Conservation (phyloP, 2,329 filamentous ascomycete species). For the Penicillium nordicum region DNA sequence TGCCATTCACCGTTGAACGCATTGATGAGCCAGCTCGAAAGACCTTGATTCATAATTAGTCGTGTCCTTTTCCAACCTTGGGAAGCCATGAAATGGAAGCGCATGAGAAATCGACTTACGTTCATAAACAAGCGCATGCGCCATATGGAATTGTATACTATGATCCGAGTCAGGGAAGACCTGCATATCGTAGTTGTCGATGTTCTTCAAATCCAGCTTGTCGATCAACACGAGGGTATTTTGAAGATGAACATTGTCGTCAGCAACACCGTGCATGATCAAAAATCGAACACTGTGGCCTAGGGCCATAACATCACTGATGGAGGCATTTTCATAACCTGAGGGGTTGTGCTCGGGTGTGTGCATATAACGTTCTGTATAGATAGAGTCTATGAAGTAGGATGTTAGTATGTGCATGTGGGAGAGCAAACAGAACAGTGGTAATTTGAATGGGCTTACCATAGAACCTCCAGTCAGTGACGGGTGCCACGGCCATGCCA, state of each 20-base stretch:
- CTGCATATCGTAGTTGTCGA: conserved; percentile 95
- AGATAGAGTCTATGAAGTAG: conserved; percentile 31
- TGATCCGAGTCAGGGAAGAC: conserved; percentile 97
- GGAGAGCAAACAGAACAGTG: too few species aligned
- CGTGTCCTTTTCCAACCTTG: background rate
- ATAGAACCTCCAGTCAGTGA: conserved; percentile 98
- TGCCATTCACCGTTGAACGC: conserved; percentile 98
- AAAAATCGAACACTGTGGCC: conserved; percentile 79
- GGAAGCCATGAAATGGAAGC: background rate
- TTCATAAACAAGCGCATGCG: conserved; percentile 85
- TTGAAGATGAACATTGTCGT: conserved; percentile 97
- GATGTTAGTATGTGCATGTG: background rate
- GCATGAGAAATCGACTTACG: conserved; percentile 56
- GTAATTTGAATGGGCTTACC: conserved; percentile 37
- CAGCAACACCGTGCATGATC: conserved; percentile 91
- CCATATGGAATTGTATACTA: conserved; percentile 90
- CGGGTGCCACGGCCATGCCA: conserved; percentile 95
- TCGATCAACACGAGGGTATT: conserved; percentile 87
- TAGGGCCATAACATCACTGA: conserved; percentile 72
- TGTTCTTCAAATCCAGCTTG: conserved; percentile 71
- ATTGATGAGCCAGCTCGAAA: conserved; percentile 83
- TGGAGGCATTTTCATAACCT: conserved; percentile 73
- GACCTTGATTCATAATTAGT: conserved; percentile 22
- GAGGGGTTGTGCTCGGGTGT: conserved; percentile 75
- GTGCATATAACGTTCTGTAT: conserved; percentile 77